These are phyloP conservation scores for Euptelea pleiosperma DNA, from an alignment of 164 flowering plant genomes.

Conservation along the genomic window DNA sequence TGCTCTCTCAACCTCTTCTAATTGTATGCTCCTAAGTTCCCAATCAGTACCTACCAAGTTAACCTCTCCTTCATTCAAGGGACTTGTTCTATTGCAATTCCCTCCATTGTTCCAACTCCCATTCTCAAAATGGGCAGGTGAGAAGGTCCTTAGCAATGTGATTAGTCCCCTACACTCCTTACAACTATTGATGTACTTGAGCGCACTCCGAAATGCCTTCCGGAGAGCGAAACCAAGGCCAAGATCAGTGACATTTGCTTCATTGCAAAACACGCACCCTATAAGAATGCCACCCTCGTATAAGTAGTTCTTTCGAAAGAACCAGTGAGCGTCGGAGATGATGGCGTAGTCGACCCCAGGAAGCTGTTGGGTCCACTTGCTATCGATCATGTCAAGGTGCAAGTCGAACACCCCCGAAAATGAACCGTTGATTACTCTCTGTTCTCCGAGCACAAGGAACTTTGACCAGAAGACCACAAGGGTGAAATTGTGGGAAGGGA, in stretches of 20 bases:
- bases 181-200: constrained; percentile 42
- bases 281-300: constrained; percentile 14
- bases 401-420: constrained; percentile 22
- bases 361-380: constrained; percentile 24
- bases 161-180: constrained; percentile 35
- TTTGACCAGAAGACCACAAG: constrained; percentile 53
- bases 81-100: constrained; percentile 55
- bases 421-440: constrained; percentile 23
- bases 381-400: constrained; percentile 32
- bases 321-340: constrained; percentile 42
- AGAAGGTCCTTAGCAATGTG: constrained; percentile 67
- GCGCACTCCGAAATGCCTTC: constrained; percentile 30
- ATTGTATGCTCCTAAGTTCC: constrained; percentile 52
- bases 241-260: constrained; percentile 22
- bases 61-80: constrained; percentile 29
- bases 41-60: constrained; percentile 29
- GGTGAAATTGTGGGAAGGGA: constrained; percentile 61
- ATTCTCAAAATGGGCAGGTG: constrained; percentile 82
- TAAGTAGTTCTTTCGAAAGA: constrained; percentile 30
- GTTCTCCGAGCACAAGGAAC: constrained; percentile 29
- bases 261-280: constrained; percentile 36
- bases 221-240: constrained; percentile 18
- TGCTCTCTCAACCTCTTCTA: constrained; percentile 48
- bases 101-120: constrained; percentile 89
- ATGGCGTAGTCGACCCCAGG: constrained; percentile 27